phyloP scores from a whole-genome alignment of 2,329 filamentous ascomycete species.

The Rhexocercosporidium sp. region DNA sequence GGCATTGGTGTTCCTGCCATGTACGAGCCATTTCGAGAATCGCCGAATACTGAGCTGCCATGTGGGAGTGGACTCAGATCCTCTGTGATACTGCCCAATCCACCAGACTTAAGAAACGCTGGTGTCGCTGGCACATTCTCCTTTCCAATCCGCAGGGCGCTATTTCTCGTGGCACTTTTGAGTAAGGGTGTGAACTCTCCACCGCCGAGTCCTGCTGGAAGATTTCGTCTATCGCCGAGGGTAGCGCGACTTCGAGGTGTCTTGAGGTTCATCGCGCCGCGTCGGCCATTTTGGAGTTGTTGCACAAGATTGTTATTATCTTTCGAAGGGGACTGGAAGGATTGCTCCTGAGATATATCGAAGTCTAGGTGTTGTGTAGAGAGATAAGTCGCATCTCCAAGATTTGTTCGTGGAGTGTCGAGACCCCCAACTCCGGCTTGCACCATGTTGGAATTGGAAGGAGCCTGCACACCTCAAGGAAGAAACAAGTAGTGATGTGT shows the following conservation, averaged over 20 bases:
- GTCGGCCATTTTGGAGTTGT: slow-evolving; percentile 70
- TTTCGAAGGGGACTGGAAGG: slow-evolving; percentile 81
- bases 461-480: slow-evolving; percentile 31
- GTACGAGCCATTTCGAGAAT: slow-evolving; percentile 66
- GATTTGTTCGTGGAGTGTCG: slow-evolving; percentile 85
- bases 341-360: slow-evolving; percentile 85
- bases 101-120: slow-evolving; percentile 63
- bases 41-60: slow-evolving; percentile 73
- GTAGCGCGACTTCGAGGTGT: slow-evolving; percentile 76
- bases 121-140: slow-evolving; percentile 73
- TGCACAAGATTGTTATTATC: slow-evolving; percentile 77
- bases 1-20: slow-evolving; percentile 76
- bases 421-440: slow-evolving; percentile 68
- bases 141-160: slow-evolving; percentile 67
- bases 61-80: slow-evolving; percentile 76
- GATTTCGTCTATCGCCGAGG: slow-evolving; percentile 73
- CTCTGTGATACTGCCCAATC: slow-evolving; percentile 66
- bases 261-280: slow-evolving; percentile 61
- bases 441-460: slow-evolving; percentile 57
- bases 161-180: slow-evolving; percentile 78
- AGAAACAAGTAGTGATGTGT: slow-evolving; percentile 29
- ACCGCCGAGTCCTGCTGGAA: slow-evolving; percentile 63
- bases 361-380: slow-evolving; percentile 69
- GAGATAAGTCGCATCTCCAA: slow-evolving; percentile 84
- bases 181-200: slow-evolving; percentile 94